phyloP scores from a whole-genome alignment of 768 basidiomycete species.

The Psilocybe azurescens region DNA sequence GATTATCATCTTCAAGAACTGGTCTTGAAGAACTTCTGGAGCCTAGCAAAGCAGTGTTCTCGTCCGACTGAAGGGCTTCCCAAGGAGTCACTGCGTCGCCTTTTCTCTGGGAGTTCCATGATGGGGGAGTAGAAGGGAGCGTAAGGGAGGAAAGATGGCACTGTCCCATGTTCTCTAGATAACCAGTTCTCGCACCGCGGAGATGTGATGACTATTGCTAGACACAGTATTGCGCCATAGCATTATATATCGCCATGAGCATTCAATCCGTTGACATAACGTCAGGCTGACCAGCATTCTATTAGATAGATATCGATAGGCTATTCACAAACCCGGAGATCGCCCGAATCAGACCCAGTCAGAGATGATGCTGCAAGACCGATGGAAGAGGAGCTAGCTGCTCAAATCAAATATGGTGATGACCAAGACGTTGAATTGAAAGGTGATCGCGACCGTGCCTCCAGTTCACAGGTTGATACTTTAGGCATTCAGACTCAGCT shows the following conservation, averaged over 20 bases:
- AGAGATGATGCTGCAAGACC: not conserved
- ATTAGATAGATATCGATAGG: not conserved
- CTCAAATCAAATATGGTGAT: not conserved
- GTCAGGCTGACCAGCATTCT: not conserved
- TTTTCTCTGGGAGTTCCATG: constrained; percentile 16
- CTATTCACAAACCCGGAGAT: not conserved
- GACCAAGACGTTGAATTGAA: not conserved
- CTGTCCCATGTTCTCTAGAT: constrained; percentile 2
- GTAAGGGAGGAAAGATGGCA: constrained; percentile 3
- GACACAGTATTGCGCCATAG: constrained; percentile 29
- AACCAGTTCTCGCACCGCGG: not conserved
- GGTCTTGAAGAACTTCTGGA: not conserved
- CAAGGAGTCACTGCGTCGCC: not conserved
- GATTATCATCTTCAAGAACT: not conserved
- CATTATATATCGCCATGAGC: constrained; percentile 1
- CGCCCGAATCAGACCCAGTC: not conserved
- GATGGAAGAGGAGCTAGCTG: not conserved
- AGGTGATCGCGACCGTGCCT: not conserved
- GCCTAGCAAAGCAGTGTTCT: constrained; percentile 18
- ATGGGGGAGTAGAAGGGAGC: not conserved
- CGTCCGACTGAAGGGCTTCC: constrained; percentile 6
- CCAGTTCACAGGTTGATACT: not conserved
- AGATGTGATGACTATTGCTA: constrained; percentile 20
- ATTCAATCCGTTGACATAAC: not conserved
- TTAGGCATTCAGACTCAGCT: not conserved